Base-by-base conservation (phyloP, 2,329 filamentous ascomycete species). In the Exophiala viscosa region DNA sequence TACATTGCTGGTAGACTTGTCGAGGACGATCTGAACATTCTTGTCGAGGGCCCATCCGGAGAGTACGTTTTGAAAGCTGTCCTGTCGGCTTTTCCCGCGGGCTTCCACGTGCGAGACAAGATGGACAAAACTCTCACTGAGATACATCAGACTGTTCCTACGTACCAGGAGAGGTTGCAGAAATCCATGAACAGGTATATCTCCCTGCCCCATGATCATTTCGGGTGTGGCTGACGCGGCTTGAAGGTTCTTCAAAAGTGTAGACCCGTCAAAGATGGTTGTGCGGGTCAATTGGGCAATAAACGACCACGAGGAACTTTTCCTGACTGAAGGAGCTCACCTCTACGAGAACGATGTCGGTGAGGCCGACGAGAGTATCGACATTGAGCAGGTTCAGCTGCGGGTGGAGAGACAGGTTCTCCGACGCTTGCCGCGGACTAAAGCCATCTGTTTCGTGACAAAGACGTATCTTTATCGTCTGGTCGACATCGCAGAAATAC, bases 141-240 rank as follows among this genome's bases (percentile, higher is more conserved):
- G 14, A 39, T 45, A 64, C 49, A 75, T 62, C 51, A 68, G 67
- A 55, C 48, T 14, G 48, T 50, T 13, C 45, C 45, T 41, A 23
- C 14, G 11, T 48, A 48, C 45, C 39, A 41, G 45, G 45, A 48
- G 45, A 48, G 38, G 45, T 5, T 48, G 35, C 33, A 42, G 7
- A 40, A 41, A n/a, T 40, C 33, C 2, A 48, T 48, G 45, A 38
- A 48, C 38, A 40, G 38, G 38, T 40, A 6, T 14, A 10, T 28
- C 23, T 7, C 23, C 5, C 23, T 28, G 8, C 5, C 5, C 5
- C 23, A 5, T 28, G 5, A 28, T 7, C 23, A 28, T 5, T 7
- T 5, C 23, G 8, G 5, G 23, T 7, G n/a, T 7, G 8, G 23
- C 23, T 28, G 23, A 28, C 23, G 5, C 8, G 23, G 23, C 8